Evolutionary conservation across 805 yeast genomes (phyloP).

Genomic region (Metschnikowia vanudenii): DNA sequence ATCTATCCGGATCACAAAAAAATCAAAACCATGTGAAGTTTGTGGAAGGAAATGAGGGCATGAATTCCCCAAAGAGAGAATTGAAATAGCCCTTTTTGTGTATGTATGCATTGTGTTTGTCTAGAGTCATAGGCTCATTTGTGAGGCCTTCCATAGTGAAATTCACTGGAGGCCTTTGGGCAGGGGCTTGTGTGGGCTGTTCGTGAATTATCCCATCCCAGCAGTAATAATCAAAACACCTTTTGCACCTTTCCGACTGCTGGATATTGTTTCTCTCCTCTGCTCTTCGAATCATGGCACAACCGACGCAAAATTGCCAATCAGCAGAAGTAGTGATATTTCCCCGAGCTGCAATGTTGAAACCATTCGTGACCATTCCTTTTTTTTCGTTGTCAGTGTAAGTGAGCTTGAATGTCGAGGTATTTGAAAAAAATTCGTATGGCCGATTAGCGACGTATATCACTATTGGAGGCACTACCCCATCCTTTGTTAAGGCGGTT

Average conservation of each 20-base stretch:
- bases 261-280: conserved; percentile 24
- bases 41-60: neutral
- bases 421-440: conserved; percentile 61
- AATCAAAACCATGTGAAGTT: neutral
- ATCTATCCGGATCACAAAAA: no score
- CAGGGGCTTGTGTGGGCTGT: conserved; percentile 18
- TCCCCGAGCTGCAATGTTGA: conserved; percentile 53
- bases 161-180: conserved; percentile 26
- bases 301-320: conserved; percentile 29
- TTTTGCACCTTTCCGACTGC: conserved; percentile 27
- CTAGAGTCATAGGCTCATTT: conserved; percentile 21
- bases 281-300: conserved; percentile 29
- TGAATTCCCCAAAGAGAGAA: neutral
- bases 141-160: conserved; percentile 32
- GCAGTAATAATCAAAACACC: conserved; percentile 27
- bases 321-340: conserved; percentile 9
- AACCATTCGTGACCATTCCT: conserved; percentile 70
- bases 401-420: conserved; percentile 67
- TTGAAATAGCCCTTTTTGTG: neutral
- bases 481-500: conserved; percentile 47
- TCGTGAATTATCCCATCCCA: conserved; percentile 26
- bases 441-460: conserved; percentile 78
- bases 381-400: conserved; percentile 57
- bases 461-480: conserved; percentile 62
- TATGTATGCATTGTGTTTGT: conserved; percentile 14